phyloP scores from a whole-genome alignment of 345 rosid genomes.

The Ceriops zippeliana region DNA sequence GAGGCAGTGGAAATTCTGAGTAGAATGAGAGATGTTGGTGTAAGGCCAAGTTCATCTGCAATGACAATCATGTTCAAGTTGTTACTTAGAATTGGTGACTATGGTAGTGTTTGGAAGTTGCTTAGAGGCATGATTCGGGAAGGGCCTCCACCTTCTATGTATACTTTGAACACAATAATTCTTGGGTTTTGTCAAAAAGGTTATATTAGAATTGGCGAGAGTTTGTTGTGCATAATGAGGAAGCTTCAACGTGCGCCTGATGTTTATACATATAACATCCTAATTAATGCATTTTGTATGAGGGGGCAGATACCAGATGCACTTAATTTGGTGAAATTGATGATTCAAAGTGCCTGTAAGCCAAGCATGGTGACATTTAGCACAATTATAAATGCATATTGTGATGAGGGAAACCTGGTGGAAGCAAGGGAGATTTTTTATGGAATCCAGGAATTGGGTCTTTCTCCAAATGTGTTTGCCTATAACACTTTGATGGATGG shows the following conservation, averaged over 20 bases:
- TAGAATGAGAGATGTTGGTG: conserved; percentile 50
- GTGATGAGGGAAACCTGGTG: conserved; percentile 52
- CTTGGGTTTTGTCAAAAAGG: conserved; percentile 61
- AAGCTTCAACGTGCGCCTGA: conserved; percentile 56
- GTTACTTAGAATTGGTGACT: conserved; percentile 58
- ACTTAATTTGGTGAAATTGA: conserved; percentile 40
- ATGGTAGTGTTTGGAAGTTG: conserved; percentile 59
- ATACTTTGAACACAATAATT: conserved; percentile 46
- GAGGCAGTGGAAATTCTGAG: conserved; percentile 44
- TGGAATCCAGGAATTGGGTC: conserved; percentile 40
- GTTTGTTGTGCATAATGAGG: conserved; percentile 51
- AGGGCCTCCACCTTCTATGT: conserved; percentile 54
- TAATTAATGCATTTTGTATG: conserved; percentile 53
- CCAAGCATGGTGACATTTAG: conserved; percentile 50
- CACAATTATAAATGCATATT: conserved; percentile 51
- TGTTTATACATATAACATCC: conserved; percentile 51
- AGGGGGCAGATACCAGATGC: conserved; percentile 43
- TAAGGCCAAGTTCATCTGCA: conserved; percentile 55
- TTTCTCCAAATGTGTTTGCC: conserved; percentile 41
- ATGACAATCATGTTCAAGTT: conserved; percentile 46
- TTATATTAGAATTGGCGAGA: conserved; percentile 41
- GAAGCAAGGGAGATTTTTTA: conserved; percentile 51
- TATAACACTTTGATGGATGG: conserved; percentile 66
- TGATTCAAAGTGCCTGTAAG: conserved; percentile 51
- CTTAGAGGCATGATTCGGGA: conserved; percentile 49